phyloP scores from a whole-genome alignment of 2,329 filamentous ascomycete species.

The Colletotrichum sp. region DNA sequence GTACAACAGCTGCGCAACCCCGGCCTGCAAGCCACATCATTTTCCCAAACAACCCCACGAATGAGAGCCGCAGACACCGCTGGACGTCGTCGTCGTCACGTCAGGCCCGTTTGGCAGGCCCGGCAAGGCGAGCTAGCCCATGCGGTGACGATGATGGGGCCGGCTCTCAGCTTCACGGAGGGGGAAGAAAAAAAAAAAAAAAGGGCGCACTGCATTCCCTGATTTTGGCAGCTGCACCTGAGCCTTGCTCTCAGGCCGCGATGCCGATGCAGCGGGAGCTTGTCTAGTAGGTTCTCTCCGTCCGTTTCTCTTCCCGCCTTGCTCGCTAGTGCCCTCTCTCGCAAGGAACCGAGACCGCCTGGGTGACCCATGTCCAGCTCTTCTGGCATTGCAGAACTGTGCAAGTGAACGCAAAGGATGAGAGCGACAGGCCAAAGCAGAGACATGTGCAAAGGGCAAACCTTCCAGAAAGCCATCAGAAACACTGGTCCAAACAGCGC shows the following conservation, averaged over 20 bases:
- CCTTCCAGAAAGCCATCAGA: not conserved
- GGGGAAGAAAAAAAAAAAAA: not conserved
- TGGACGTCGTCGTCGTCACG: not conserved
- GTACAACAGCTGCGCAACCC: not conserved
- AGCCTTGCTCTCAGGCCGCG: slow-evolving; percentile 2
- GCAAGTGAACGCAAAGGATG: too few relatives aligned
- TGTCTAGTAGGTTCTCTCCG: not conserved
- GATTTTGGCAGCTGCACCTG: not conserved
- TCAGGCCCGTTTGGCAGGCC: not conserved
- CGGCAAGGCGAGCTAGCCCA: not conserved
- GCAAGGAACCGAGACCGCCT: not conserved
- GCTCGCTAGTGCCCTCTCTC: not conserved
- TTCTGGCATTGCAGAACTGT: too few relatives aligned
- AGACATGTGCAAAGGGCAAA: not conserved
- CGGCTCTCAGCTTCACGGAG: not conserved
- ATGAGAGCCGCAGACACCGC: not conserved
- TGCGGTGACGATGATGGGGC: not conserved
- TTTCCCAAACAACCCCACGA: not conserved
- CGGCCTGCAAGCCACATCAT: not conserved
- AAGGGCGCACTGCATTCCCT: not conserved
- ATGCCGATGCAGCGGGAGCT: not conserved
- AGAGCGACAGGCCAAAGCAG: too few relatives aligned
- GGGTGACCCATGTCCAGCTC: not conserved
- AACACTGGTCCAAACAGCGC: not conserved
- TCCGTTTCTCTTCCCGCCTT: not conserved